A percentile compares a stretch with the other conserved stretches of the same genome.
Evolutionary conservation across 2,329 filamentous ascomycete genomes (phyloP).

Genomic region (Ophiosphaerella herpotricha): DNA sequence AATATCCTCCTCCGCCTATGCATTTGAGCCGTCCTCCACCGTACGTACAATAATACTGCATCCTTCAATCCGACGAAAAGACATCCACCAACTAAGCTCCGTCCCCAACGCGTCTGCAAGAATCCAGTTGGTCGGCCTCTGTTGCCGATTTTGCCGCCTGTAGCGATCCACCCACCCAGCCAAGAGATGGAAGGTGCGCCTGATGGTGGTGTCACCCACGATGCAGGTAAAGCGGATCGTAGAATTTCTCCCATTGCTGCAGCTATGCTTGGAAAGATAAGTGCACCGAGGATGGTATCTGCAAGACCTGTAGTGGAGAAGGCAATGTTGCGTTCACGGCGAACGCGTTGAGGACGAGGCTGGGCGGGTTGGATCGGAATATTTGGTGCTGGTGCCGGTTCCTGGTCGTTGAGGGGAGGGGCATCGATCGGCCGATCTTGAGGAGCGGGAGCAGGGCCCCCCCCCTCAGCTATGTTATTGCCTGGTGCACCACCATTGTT

Average conservation of each 20-base stretch:
- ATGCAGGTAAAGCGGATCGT: slow-evolving; percentile 67
- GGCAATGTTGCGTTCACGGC: slow-evolving; percentile 55
- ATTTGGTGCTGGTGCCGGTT: slow-evolving; percentile 36
- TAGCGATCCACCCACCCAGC: slow-evolving; percentile 26
- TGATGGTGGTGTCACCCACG: slow-evolving; percentile 62
- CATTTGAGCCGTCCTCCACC: slow-evolving; percentile 56
- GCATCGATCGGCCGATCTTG: slow-evolving; percentile 31
- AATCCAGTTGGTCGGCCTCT: slow-evolving; percentile 62
- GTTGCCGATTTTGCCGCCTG: slow-evolving; percentile 11
- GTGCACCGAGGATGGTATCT: slow-evolving; percentile 66
- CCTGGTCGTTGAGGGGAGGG: slow-evolving; percentile 36
- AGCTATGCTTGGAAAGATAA: slow-evolving; percentile 83
- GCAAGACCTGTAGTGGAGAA: slow-evolving; percentile 61
- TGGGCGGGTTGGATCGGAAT: slow-evolving; percentile 26
- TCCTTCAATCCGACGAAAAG: slow-evolving; percentile 85
- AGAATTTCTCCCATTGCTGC: slow-evolving; percentile 78
- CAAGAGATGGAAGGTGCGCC: slow-evolving; percentile 18
- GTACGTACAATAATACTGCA: slow-evolving; percentile 63
- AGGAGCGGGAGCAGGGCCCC: slow-evolving; percentile 23
- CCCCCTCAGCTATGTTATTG: slow-evolving; percentile 45
- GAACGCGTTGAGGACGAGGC: slow-evolving; percentile 30
- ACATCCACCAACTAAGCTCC: slow-evolving; percentile 86
- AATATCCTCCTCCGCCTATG: slow-evolving; percentile 52
- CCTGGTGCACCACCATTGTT: slow-evolving; percentile 39
- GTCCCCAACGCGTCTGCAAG: slow-evolving; percentile 83